Conservation (phyloP, 2,329 filamentous ascomycete species). For the Diplodia mutila region DNA sequence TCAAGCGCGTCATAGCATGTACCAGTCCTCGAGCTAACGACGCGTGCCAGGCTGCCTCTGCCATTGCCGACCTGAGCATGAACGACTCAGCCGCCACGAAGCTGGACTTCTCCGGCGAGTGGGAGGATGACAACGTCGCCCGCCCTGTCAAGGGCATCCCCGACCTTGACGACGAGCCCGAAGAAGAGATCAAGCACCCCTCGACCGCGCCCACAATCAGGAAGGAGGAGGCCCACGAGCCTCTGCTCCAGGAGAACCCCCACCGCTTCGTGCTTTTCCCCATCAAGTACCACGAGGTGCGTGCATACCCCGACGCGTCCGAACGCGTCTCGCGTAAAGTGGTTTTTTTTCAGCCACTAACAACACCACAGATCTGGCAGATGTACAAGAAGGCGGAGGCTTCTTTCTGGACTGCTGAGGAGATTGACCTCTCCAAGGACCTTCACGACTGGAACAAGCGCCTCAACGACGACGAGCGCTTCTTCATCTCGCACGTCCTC, state of each 20-base stretch:
- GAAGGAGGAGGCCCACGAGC: slow-evolving; percentile 78
- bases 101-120: slow-evolving; percentile 71
- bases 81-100: slow-evolving; percentile 86
- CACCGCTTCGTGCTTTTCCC: slow-evolving; percentile 97
- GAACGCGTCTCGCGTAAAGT: slow-evolving; percentile 43
- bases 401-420: slow-evolving; percentile 99
- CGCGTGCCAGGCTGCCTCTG: slow-evolving; percentile 72
- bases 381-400: slow-evolving; percentile 99
- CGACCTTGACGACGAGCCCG: slow-evolving; percentile 40
- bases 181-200: slow-evolving; percentile 54
- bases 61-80: slow-evolving; percentile 88
- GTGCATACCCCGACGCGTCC: slow-evolving; percentile 56
- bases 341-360: slow-evolving; percentile 34
- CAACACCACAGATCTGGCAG: slow-evolving; percentile 84
- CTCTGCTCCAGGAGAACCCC: slow-evolving; percentile 91
- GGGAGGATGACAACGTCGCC: slow-evolving; percentile 55
- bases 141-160: slow-evolving; percentile 58
- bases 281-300: slow-evolving; percentile 98
- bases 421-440: slow-evolving; percentile 99
- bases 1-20: slow-evolving; percentile 38
- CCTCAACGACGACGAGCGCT: slow-evolving; percentile 94
- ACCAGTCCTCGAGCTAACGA: slow-evolving; percentile 43
- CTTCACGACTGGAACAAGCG: slow-evolving; percentile 99
- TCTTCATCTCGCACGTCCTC: slow-evolving; percentile 97
- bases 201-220: slow-evolving; percentile 58